These are phyloP conservation scores for Candida pseudofarinosa DNA, from an alignment of 805 yeast genomes.

Conservation along the genomic window DNA sequence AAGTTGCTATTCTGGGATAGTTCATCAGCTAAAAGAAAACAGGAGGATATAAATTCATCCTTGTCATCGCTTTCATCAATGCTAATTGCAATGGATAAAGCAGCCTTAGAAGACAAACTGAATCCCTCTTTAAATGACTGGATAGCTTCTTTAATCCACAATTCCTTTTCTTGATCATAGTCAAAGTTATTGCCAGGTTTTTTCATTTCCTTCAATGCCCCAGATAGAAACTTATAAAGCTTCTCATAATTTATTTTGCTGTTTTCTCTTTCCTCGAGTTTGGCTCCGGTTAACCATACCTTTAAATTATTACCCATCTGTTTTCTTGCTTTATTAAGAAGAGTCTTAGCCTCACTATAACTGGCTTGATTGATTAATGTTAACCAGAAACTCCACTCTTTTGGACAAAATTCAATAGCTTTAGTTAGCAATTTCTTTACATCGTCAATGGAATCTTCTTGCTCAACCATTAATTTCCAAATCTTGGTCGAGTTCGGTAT, in stretches of 20 bases:
- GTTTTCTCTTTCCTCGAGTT: conserved; percentile 58
- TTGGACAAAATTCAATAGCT: conserved; percentile 68
- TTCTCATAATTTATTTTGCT: conserved; percentile 39
- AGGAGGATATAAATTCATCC: conserved; percentile 8
- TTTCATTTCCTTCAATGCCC: conserved; percentile 43
- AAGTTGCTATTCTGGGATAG: conserved; percentile 17
- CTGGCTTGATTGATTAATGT: conserved; percentile 46
- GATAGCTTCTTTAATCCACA: conserved; percentile 58
- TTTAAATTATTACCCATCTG: conserved; percentile 42
- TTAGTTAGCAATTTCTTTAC: conserved; percentile 52
- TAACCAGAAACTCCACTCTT: conserved; percentile 63
- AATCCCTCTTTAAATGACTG: conserved; percentile 47
- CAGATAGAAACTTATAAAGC: conserved; percentile 44
- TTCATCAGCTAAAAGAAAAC: conserved; percentile 28
- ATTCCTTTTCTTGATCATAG: conserved; percentile 23
- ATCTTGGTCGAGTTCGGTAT: conserved; percentile 53
- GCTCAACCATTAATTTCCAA: conserved; percentile 66
- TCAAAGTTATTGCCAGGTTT: conserved; percentile 18
- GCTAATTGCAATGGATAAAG: conserved; percentile 42
- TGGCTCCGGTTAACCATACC: conserved; percentile 69
- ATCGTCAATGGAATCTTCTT: conserved; percentile 52
- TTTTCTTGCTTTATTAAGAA: conserved; percentile 60
- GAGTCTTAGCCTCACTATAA: conserved; percentile 46
- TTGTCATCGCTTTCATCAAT: conserved; percentile 15
- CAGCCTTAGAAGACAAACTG: conserved; percentile 47